phyloP scores from a whole-genome alignment of 441 rosid genomes.

The Gossypium aridum region DNA sequence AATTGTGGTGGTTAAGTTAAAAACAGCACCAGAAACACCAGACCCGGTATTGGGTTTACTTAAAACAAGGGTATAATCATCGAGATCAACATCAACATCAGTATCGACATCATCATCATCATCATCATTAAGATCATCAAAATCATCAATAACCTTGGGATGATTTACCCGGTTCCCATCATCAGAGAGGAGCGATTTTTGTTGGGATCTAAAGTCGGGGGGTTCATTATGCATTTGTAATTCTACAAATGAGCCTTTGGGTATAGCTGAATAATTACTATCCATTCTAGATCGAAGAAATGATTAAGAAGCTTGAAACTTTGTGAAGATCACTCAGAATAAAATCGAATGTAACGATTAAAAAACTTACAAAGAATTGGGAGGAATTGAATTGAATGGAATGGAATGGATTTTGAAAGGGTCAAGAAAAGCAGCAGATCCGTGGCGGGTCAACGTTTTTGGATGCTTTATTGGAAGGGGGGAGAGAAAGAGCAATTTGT shows the following conservation, averaged over 20 bases:
- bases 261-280: slow-evolving; percentile 57
- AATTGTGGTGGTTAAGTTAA: slow-evolving; percentile 78
- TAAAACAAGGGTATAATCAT: slow-evolving; percentile 28
- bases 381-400: not conserved
- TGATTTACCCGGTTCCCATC: slow-evolving; percentile 28
- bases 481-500: not conserved
- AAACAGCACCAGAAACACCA: slow-evolving; percentile 76
- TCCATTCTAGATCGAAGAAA: slow-evolving; percentile 35
- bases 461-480: not conserved
- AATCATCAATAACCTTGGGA: slow-evolving; percentile 19
- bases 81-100: slow-evolving; percentile 29
- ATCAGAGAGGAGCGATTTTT: slow-evolving; percentile 36
- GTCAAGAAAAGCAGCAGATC: slow-evolving; percentile 16
- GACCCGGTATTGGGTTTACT: slow-evolving; percentile 39
- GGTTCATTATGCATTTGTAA: slow-evolving; percentile 37
- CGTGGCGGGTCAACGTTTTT: slow-evolving; percentile 29
- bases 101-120: slow-evolving; percentile 24
- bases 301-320: not conserved
- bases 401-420: not conserved
- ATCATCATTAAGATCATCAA: slow-evolving; percentile 19
- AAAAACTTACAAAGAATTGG: slow-evolving; percentile 14
- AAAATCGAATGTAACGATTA: not conserved
- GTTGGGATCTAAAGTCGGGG: slow-evolving; percentile 20
- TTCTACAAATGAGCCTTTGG: slow-evolving; percentile 54
- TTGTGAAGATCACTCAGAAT: not conserved